These are phyloP conservation scores for Dendrobium nobile DNA, from an alignment of 106 monocot genomes.

Conservation along the genomic window DNA sequence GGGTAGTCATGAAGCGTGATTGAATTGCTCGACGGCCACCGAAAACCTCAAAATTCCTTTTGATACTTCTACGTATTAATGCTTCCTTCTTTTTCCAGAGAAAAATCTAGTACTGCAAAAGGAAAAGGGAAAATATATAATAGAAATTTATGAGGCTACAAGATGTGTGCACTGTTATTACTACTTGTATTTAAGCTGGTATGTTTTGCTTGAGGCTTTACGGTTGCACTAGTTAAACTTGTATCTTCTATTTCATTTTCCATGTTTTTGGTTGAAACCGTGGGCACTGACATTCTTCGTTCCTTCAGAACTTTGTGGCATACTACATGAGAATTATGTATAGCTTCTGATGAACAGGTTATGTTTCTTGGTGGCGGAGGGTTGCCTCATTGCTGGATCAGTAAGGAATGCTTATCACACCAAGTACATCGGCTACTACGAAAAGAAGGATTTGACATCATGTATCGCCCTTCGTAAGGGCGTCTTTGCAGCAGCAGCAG, in stretches of 20 bases:
- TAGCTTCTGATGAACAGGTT: conserved; percentile 43
- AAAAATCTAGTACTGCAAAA: no score
- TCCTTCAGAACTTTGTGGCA: background rate
- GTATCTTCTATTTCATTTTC: background rate
- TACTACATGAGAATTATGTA: background rate
- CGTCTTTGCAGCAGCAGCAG: conserved; percentile 77
- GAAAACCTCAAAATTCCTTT: no score
- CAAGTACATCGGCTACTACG: conserved; percentile 70
- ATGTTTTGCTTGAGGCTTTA: background rate
- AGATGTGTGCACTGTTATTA: no score
- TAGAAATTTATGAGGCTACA: no score
- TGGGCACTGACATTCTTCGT: background rate
- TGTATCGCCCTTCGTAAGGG: conserved; percentile 79
- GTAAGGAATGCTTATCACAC: conserved; percentile 97
- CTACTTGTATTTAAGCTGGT: background rate
- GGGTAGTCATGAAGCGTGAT: no score
- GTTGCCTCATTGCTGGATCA: conserved; percentile 81
- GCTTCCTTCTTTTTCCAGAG: no score
- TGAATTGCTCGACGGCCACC: no score
- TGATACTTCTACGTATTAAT: no score
- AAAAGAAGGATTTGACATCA: conserved; percentile 52
- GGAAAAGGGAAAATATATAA: no score
- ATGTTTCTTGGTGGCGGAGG: conserved; percentile 69
- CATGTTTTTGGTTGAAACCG: no score
- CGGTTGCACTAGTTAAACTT: background rate